A percentile compares a stretch with the other conserved stretches of the same genome.
Conservation (phyloP, 2,329 filamentous ascomycete genomes). For the Ceratocystis smalleyi region DNA sequence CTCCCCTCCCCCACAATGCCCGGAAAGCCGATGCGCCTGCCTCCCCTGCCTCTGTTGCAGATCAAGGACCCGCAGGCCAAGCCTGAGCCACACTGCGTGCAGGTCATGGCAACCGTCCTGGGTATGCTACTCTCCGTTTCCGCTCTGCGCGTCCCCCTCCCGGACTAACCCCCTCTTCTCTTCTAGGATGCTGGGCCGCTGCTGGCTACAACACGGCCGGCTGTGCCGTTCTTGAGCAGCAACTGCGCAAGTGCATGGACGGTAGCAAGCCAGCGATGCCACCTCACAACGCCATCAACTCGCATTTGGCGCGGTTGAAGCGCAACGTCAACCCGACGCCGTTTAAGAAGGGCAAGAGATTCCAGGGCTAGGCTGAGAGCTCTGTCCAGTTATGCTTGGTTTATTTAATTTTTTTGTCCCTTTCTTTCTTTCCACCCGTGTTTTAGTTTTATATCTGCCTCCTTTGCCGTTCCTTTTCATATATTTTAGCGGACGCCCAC, state of each 20-base stretch:
- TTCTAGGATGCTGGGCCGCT: conserved; percentile 67
- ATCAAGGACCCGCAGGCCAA: conserved; percentile 38
- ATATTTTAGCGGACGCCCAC: background rate
- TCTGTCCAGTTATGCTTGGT: background rate
- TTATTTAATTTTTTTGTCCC: background rate
- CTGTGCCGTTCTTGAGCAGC: conserved; percentile 43
- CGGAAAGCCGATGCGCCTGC: conserved; percentile 40
- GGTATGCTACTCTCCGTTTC: conserved; percentile 24
- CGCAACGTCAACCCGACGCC: conserved; percentile 40
- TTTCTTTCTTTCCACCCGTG: background rate
- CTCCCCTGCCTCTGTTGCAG: conserved; percentile 39
- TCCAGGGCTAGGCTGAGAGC: conserved; percentile 11
- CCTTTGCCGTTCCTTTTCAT: background rate
- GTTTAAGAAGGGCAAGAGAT: conserved; percentile 26
- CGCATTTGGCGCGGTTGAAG: conserved; percentile 69
- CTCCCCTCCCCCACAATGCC: conserved; percentile 26
- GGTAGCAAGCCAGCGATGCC: conserved; percentile 35
- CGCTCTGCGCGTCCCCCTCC: background rate
- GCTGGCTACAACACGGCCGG: conserved; percentile 50
- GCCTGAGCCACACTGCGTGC: conserved; percentile 37
- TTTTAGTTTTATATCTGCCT: background rate
- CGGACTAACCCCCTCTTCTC: background rate
- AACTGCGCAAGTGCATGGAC: conserved; percentile 64
- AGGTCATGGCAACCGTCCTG: conserved; percentile 42
- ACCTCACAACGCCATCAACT: conserved; percentile 66